Base-by-base conservation (phyloP, 2,329 filamentous ascomycete genomes). In the Colletotrichum tanaceti region DNA sequence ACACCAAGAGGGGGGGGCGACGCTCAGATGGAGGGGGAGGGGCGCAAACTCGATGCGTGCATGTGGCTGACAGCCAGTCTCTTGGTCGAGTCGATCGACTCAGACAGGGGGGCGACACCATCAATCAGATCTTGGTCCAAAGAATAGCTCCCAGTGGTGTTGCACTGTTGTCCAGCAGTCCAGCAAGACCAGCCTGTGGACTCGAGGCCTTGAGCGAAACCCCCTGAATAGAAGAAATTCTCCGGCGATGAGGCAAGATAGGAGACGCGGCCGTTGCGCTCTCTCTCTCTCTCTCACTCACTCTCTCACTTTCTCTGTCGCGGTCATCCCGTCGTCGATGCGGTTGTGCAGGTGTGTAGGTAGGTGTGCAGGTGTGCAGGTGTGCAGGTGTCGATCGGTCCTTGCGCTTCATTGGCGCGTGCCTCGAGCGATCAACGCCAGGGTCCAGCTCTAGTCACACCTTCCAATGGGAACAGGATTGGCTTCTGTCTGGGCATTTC, bases 11-110 rank as follows among this genome's bases (percentile, higher is more conserved):
- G 43, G 59, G 28, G 9, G 7, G 16, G 22, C 20, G 22, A 24
- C 11, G 55, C 24, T 43, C 22, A 47, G 22, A 22, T 35, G 49
- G 54, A 52, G 50, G 66, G 43, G 47, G 66, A 35, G 47, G 18
- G 47, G 32, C 44, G 57, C 32, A 60, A 35, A 50, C 32, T 39
- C 35, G 35, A 54, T 44, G 61, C 49, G 60, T 54, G 54, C 46
- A 41, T 65, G 54, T 59, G 60, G 60, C 61, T 64, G 60, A 54
- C 41, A 54, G 16, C 41, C 54, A 65, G 41, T 65, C 61, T 65
- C 61, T 65, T 54, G 65, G 61, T 60, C 65, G 32, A 50, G 18
- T 44, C 32, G 47, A 68, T 60, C 54, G 55, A 41, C 61, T 60
- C 61, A 55, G 39, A 39, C 65, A 68, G 46, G 65, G 60, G 50